Conservation (phyloP, 768 basidiomycete genomes). For the Lactarius tabidus region DNA sequence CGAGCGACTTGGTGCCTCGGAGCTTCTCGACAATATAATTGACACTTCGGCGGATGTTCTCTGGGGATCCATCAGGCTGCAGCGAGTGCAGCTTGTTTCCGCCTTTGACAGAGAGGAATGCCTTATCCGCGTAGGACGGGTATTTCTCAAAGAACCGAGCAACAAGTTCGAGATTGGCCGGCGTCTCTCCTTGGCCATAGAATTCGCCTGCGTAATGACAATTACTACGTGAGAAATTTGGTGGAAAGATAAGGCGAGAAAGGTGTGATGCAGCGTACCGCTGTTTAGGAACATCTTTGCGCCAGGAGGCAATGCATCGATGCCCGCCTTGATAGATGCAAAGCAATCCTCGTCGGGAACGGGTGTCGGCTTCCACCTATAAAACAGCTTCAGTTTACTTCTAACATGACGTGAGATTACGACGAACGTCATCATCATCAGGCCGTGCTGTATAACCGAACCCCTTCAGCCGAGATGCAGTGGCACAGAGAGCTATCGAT, state of each 20-base stretch:
- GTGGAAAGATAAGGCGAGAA: neutral
- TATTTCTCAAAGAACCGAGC: constrained; percentile 47
- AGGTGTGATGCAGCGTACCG: constrained; percentile 32
- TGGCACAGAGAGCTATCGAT: neutral
- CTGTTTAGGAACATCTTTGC: constrained; percentile 50
- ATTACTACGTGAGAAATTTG: no score
- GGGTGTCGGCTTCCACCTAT: constrained; percentile 40
- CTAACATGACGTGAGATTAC: neutral
- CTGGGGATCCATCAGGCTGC: constrained; percentile 33
- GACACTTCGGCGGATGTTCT: constrained; percentile 49
- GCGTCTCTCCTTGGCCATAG: constrained; percentile 43
- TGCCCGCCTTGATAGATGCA: constrained; percentile 52
- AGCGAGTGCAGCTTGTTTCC: neutral
- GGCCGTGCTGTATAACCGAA: constrained; percentile 38
- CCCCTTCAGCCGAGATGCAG: neutral
- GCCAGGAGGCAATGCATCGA: constrained; percentile 41
- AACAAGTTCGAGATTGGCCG: constrained; percentile 47
- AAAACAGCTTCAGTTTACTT: neutral
- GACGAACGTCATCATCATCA: constrained; percentile 55
- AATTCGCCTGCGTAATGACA: constrained; percentile 44
- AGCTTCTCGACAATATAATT: constrained; percentile 42
- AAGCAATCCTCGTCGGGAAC: constrained; percentile 58
- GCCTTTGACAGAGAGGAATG: constrained; percentile 50
- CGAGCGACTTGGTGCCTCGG: constrained; percentile 50
- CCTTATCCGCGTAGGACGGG: constrained; percentile 42